phyloP scores from a whole-genome alignment of 768 basidiomycete genomes.

The Amanita rubescens region DNA sequence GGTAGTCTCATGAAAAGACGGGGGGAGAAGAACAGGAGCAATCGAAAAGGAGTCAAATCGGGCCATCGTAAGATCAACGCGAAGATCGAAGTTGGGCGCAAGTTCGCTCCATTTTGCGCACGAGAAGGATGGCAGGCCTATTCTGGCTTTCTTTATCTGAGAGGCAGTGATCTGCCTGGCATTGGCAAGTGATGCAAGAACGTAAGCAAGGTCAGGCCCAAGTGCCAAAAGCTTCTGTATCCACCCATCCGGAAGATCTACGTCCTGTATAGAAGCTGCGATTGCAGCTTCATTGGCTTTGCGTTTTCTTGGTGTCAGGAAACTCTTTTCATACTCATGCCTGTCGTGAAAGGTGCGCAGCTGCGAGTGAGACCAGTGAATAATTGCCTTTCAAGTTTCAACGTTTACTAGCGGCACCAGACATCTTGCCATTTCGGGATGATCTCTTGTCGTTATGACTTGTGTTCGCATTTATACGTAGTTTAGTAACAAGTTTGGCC shows the following conservation, averaged over 20 bases:
- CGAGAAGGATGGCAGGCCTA: conserved; percentile 7
- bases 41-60: conserved; percentile 3
- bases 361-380: not conserved
- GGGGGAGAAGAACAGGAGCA: conserved; percentile 6
- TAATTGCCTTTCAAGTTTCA: too few species aligned
- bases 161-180: conserved; percentile 2
- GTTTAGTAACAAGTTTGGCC: too few species aligned
- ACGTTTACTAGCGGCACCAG: too few species aligned
- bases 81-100: conserved; percentile 2
- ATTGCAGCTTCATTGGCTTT: conserved; percentile 3
- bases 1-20: conserved; percentile 7
- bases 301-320: not conserved
- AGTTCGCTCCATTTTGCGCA: conserved; percentile 5
- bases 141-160: conserved; percentile 9
- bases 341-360: conserved; percentile 28
- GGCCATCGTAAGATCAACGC: not conserved
- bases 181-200: conserved; percentile 6
- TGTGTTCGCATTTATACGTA: too few species aligned
- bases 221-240: conserved; percentile 4
- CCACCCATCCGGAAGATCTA: conserved; percentile 2
- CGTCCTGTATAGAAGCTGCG: not conserved
- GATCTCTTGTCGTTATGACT: too few species aligned
- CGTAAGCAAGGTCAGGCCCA: conserved; percentile 5
- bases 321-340: too few species aligned
- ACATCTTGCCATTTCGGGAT: too few species aligned